Conservation (phyloP, 2,329 filamentous ascomycete species). For the Dactylonectria macrodidyma region DNA sequence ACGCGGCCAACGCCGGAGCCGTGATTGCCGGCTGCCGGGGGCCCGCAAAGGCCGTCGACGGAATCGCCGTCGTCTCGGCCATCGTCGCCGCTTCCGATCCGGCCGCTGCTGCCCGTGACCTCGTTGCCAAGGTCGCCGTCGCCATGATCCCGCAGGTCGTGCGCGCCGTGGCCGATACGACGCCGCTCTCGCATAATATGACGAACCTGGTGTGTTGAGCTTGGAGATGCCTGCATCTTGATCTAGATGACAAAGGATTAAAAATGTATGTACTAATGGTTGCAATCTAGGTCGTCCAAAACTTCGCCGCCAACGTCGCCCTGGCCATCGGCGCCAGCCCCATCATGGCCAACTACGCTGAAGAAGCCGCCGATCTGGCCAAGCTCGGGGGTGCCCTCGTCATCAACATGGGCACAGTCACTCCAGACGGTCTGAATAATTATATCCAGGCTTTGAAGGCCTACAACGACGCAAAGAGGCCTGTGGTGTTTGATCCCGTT, state of each 20-base stretch:
- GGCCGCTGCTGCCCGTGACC: slow-evolving; percentile 70
- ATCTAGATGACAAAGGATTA: not conserved
- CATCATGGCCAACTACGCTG: slow-evolving; percentile 92
- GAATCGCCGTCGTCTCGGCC: slow-evolving; percentile 90
- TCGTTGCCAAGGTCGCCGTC: slow-evolving; percentile 64
- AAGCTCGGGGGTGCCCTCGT: slow-evolving; percentile 84
- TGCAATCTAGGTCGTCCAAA: slow-evolving; percentile 79
- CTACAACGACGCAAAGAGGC: slow-evolving; percentile 84
- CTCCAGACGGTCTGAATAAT: slow-evolving; percentile 79
- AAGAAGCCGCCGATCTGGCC: slow-evolving; percentile 87
- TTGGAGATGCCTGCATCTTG: not conserved
- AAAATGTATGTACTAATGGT: not conserved
- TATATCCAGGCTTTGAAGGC: slow-evolving; percentile 82
- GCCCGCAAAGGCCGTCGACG: slow-evolving; percentile 75
- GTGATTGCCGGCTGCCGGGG: slow-evolving; percentile 79
- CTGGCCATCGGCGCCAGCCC: slow-evolving; percentile 88
- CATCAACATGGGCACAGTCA: slow-evolving; percentile 95
- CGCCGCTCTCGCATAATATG: slow-evolving; percentile 94
- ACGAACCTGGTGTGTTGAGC: slow-evolving; percentile 80
- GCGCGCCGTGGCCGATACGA: slow-evolving; percentile 70
- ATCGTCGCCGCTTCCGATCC: slow-evolving; percentile 83
- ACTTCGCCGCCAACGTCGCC: slow-evolving; percentile 93
- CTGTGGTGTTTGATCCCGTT: slow-evolving; percentile 90
- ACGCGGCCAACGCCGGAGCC: slow-evolving; percentile 79
- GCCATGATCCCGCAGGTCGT: slow-evolving; percentile 69